Base-by-base conservation (phyloP, 441 rosid genomes). In the Erysimum cheiri region DNA sequence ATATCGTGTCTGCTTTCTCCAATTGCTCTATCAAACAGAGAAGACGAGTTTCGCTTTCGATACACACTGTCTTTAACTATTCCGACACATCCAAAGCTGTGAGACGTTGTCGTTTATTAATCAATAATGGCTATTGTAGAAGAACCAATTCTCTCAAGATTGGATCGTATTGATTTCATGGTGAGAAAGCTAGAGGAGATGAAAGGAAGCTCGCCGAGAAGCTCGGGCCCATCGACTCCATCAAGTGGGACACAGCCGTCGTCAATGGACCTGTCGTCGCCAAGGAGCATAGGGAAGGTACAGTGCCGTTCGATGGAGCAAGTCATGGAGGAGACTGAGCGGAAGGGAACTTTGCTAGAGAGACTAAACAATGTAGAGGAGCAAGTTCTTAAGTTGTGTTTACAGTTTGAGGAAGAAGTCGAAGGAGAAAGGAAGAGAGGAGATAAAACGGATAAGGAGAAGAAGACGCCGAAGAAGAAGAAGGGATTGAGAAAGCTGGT, bases 91-190 rank as follows among this genome's bases (percentile, higher is more conserved):
- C 22, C 72, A 66, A 67, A 67, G 57, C 73, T 29, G 10, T 9
- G 13, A 13, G 7, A 22, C 24, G 13, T 24, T 58, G 28, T 67
- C 29, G 12, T 29, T 46, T 17, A 37, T 35, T 29, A 22, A 19
- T 43, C 15, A 49, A 50, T 31, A 50, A 64, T 55, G 79, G 75
- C 62, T 64, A 1, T 64, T 37, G 67, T 47, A 31, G 79, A 75
- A 56, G 79, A 75, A 70, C 79, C 79, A 2, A 70, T 75, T 7
- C 75, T 75, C 9, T 75, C 79, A 3, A 70, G 79, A 70, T 49
- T 75, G 26, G 79, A 75, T 53, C 79, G 79, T 69, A 63, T 75
- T 5, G 79, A 75, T 57, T 35, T 56, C 61, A 75, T 75, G 75
- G 67, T 75, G 50, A 69, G 67, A 44, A 75, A 75, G 71, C 19